phyloP scores from a whole-genome alignment of 225 moss, liverwort and hornwort species.

The Asterella californica region DNA sequence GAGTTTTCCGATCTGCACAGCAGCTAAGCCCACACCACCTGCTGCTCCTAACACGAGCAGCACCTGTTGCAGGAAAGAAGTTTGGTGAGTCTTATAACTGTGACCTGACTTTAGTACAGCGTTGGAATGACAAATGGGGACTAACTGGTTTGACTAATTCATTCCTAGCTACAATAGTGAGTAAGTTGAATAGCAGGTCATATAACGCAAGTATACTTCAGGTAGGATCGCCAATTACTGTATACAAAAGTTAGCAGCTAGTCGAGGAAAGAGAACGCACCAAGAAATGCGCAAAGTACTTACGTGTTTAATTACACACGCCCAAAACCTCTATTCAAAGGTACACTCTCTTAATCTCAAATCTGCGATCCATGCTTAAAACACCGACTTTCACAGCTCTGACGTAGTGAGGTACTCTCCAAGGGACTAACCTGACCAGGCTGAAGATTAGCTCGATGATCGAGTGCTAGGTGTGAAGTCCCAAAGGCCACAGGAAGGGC shows the following conservation, averaged over 20 bases:
- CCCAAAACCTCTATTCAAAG: neutral
- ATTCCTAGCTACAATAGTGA: neutral
- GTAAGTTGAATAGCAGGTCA: neutral
- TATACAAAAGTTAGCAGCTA: too few species aligned
- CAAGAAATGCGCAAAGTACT: too few species aligned
- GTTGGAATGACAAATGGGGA: neutral
- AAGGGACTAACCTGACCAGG: constrained; percentile 67
- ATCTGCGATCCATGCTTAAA: neutral
- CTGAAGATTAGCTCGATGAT: constrained; percentile 74
- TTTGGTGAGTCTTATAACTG: neutral
- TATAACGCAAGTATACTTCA: too few species aligned
- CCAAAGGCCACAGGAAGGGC: constrained; percentile 76
- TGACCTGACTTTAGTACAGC: neutral
- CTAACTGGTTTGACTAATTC: too few species aligned
- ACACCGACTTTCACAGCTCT: too few species aligned
- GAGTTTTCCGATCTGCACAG: constrained; percentile 91
- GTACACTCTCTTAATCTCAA: neutral
- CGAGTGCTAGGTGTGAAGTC: constrained; percentile 77
- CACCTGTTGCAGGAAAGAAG: constrained; percentile 52
- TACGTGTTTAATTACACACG: too few species aligned
- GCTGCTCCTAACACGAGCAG: constrained; percentile 90
- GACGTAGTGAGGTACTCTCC: neutral
- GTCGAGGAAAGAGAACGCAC: too few species aligned
- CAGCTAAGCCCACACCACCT: constrained; percentile 87
- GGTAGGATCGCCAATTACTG: too few species aligned